Percentiles rank a stretch among this genome's conserved stretches.
Conservation (phyloP, 805 yeast species). For the Yarrowia keelungensis region DNA sequence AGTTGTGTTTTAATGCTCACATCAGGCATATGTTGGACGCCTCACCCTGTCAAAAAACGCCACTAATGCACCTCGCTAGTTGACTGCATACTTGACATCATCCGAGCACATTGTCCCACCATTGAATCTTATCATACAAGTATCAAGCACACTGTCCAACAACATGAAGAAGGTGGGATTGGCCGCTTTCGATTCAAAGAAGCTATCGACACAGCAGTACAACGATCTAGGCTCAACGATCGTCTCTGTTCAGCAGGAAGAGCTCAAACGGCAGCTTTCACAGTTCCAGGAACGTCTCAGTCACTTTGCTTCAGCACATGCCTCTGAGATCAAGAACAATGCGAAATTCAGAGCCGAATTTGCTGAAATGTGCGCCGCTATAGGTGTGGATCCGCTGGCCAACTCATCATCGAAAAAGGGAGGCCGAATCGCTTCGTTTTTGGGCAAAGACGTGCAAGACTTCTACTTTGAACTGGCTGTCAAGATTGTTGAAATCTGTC, state of each 20-base stretch:
- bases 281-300: conserved; percentile 79
- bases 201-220: conserved; percentile 53
- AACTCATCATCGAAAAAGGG: conserved; percentile 46
- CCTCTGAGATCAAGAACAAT: conserved; percentile 67
- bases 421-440: conserved; percentile 51
- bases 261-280: conserved; percentile 71
- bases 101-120: background rate
- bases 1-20: no score
- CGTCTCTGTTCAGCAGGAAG: conserved; percentile 61
- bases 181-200: conserved; percentile 55
- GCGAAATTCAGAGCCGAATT: conserved; percentile 73
- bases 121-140: conserved; percentile 15
- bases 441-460: conserved; percentile 55
- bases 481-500: conserved; percentile 76
- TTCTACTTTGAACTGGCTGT: conserved; percentile 73
- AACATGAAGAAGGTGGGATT: conserved; percentile 56
- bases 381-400: conserved; percentile 83
- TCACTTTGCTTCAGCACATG: conserved; percentile 77
- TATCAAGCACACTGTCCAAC: background rate
- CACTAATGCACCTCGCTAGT: background rate
- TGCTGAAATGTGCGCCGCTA: conserved; percentile 73
- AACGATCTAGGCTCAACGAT: conserved; percentile 60
- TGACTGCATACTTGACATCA: background rate
- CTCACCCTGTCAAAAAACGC: background rate
- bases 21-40: no score